A percentile compares a stretch with the other conserved stretches of the same genome.
These are phyloP conservation scores for Xylariaceae sp. DNA, from an alignment of 2,329 filamentous ascomycete genomes.

Conservation along the genomic window DNA sequence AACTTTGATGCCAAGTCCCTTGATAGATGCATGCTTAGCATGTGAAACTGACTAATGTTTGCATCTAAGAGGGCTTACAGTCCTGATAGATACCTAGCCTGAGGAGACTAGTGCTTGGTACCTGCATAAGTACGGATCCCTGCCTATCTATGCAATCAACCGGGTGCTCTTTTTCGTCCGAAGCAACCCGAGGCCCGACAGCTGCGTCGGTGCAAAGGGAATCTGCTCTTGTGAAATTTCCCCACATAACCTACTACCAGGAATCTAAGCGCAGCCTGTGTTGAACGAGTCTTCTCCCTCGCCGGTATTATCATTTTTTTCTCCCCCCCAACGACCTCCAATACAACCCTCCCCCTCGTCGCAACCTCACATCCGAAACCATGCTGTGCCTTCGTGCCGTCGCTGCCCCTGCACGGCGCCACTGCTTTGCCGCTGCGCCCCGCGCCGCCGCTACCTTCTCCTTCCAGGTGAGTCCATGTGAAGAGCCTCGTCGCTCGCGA, in stretches of 20 bases:
- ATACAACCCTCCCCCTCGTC: conserved; percentile 23
- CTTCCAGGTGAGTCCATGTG: conserved; percentile 49
- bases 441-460: conserved; percentile 47
- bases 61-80: not conserved
- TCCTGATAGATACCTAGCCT: not conserved
- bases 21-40: not conserved
- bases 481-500: not conserved
- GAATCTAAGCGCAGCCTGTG: conserved; percentile 10
- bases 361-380: conserved; percentile 34
- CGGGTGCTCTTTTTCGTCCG: not conserved
- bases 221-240: conserved; percentile 22
- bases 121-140: not conserved
- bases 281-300: conserved; percentile 6
- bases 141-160: not conserved
- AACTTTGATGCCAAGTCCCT: not conserved
- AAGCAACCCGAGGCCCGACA: not conserved
- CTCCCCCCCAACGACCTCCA: conserved; percentile 4
- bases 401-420: conserved; percentile 67
- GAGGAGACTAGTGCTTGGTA: not conserved
- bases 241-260: conserved; percentile 3
- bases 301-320: conserved; percentile 16
- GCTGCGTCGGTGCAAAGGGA: conserved; percentile 1
- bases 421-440: conserved; percentile 68
- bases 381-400: conserved; percentile 83
- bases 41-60: not conserved